phyloP scores from a whole-genome alignment of 129 eudicot species.

The Lactuca saligna region DNA sequence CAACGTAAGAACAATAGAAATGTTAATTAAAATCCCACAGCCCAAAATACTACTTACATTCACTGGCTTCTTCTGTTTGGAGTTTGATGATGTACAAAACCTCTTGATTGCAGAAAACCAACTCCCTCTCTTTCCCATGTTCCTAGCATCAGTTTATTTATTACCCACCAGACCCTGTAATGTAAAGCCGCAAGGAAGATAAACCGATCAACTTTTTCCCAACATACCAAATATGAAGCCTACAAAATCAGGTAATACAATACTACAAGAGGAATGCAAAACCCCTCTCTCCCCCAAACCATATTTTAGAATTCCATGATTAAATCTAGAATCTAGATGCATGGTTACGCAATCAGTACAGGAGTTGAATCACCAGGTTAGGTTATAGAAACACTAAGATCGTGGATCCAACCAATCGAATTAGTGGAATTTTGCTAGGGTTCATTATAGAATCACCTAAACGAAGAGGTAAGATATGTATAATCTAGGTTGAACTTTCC shows the following conservation, averaged over 20 bases:
- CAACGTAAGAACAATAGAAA: not conserved
- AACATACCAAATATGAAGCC: too few species aligned
- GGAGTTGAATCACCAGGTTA: not conserved
- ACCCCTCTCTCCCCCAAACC: not conserved
- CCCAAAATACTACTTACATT: slow-evolving; percentile 24
- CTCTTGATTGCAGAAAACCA: slow-evolving; percentile 85
- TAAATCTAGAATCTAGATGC: not conserved
- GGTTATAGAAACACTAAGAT: not conserved
- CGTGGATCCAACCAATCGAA: not conserved
- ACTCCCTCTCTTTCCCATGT: slow-evolving; percentile 84
- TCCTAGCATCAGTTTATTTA: slow-evolving; percentile 53
- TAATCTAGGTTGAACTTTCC: not conserved
- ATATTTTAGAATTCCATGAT: too few species aligned
- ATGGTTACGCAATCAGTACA: not conserved
- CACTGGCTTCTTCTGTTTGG: slow-evolving; percentile 44
- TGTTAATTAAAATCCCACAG: not conserved
- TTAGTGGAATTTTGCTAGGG: not conserved
- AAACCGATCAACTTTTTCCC: not conserved
- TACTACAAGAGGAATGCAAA: too few species aligned
- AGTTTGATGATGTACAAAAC: slow-evolving; percentile 63
- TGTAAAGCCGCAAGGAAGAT: not conserved
- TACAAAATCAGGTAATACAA: too few species aligned
- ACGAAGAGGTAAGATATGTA: not conserved
- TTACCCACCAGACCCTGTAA: not conserved
- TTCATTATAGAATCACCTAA: too few species aligned